phyloP scores from a whole-genome alignment of 2,329 filamentous ascomycete genomes.

The Colletotrichum cereale region DNA sequence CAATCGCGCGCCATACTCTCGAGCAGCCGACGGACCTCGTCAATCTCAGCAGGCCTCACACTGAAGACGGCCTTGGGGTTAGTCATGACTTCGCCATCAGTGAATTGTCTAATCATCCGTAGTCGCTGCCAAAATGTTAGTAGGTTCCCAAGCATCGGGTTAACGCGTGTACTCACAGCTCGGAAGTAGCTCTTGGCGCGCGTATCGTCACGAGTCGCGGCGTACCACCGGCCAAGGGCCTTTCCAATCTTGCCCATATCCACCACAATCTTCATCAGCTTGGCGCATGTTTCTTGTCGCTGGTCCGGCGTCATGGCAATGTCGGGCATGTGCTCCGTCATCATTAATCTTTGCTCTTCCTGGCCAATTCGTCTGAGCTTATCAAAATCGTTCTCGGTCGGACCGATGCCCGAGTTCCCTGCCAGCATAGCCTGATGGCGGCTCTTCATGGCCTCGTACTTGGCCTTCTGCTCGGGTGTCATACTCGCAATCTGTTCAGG shows the following conservation, averaged over 20 bases:
- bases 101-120: constrained; percentile 66
- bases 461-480: constrained; percentile 59
- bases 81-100: constrained; percentile 60
- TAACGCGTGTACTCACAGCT: constrained; percentile 56
- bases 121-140: constrained; percentile 61
- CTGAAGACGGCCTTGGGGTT: constrained; percentile 63
- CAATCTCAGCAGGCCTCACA: constrained; percentile 64
- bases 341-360: constrained; percentile 56
- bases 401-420: constrained; percentile 10
- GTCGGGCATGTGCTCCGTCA: constrained; percentile 57
- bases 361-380: constrained; percentile 53
- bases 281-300: constrained; percentile 57
- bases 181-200: constrained; percentile 66
- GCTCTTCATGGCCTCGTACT: constrained; percentile 54
- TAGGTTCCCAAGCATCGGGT: not conserved
- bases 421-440: constrained; percentile 42
- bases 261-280: constrained; percentile 55
- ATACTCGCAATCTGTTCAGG: constrained; percentile 57
- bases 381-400: constrained; percentile 34
- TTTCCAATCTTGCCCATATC: constrained; percentile 61
- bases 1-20: constrained; percentile 66
- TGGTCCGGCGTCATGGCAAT: constrained; percentile 61
- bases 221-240: constrained; percentile 62
- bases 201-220: constrained; percentile 60
- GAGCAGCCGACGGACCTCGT: constrained; percentile 61